These are phyloP conservation scores for Lepiota brunneoincarnata DNA, from an alignment of 768 basidiomycete genomes.

Conservation along the genomic window DNA sequence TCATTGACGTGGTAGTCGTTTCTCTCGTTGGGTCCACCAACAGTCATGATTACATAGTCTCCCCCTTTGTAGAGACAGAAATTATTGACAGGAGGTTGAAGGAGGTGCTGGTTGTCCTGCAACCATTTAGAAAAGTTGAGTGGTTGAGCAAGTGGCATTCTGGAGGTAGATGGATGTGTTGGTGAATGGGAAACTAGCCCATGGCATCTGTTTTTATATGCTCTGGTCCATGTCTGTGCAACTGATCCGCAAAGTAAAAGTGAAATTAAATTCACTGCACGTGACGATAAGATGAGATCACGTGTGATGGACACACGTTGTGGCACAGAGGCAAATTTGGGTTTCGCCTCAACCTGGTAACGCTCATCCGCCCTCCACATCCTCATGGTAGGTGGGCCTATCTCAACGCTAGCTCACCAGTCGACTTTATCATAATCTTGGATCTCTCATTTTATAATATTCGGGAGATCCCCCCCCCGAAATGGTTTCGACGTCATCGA, in stretches of 20 bases:
- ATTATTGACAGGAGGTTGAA: conserved; percentile 93
- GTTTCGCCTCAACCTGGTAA: neutral
- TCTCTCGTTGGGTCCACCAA: conserved; percentile 93
- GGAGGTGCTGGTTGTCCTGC: conserved; percentile 68
- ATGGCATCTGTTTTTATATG: neutral
- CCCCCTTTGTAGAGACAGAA: conserved; percentile 78
- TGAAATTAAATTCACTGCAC: neutral
- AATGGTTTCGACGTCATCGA: conserved; percentile 34
- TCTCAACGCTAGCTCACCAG: neutral
- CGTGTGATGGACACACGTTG: conserved; percentile 8
- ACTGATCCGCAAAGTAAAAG: too few species aligned
- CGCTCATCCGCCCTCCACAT: neutral
- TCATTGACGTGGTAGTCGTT: conserved; percentile 96
- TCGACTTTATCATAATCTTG: neutral
- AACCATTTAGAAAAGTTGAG: conserved; percentile 93
- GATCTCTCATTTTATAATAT: neutral
- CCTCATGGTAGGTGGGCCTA: conserved; percentile 8
- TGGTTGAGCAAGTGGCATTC: conserved; percentile 75
- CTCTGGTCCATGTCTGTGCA: neutral
- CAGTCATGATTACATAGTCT: conserved; percentile 93
- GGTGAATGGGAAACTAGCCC: neutral
- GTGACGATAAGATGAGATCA: neutral
- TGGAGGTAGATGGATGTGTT: neutral
- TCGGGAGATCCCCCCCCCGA: neutral
- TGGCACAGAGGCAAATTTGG: conserved; percentile 6